Base-by-base conservation (phyloP, 345 rosid genomes). In the Passiflora organensis region DNA sequence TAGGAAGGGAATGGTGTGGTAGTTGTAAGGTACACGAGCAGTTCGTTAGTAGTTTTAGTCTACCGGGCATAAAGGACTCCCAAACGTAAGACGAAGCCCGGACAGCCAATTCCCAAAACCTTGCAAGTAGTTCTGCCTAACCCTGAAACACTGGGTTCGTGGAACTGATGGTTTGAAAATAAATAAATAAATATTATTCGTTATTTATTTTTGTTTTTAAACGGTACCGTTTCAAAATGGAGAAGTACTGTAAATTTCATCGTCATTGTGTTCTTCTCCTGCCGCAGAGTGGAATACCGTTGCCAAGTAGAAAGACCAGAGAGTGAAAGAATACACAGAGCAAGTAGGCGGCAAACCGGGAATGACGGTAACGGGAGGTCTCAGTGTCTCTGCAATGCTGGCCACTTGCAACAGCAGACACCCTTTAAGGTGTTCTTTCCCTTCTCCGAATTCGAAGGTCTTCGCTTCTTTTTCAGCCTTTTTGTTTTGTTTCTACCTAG, bases 301-400 rank as follows among this genome's bases (percentile, higher is more conserved):
- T 28, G 51, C 44, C 17, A 5, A 6, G 24, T 17, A 0, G 20
- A 44, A 19, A 1, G 15, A 22, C 50, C 13, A 32, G 6, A 13
- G 34, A 13, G 14, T 15, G 32, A 48, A 15, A 21, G 34, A 4
- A 59, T 3, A 28, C 5, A 28, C 34, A 2, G 34, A 28, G 34
- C 8, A 28, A 6, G 13, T 9, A n/a, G n/a, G 21, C 24, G 42
- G 16, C 10, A 47, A 37, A 23, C 44, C 65, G 55, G 37, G 45
- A 71, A 82, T 84, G 89, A 78, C 87, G 53, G 76, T 78, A 32
- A 67, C 74, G 25, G 95, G 86, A 64, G 80, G 78, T 75, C 76
- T 89, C 55, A 84, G 78, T 68, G 75, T 86, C 66, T 78, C 89
- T 28, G 84, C 95, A 8, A 72, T 79, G 5, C 58, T 84, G 48